Percentiles rank a stretch among this genome's conserved stretches.
Conservation (phyloP, 2,329 filamentous ascomycete species). For the Neodidymelliopsis sp. region DNA sequence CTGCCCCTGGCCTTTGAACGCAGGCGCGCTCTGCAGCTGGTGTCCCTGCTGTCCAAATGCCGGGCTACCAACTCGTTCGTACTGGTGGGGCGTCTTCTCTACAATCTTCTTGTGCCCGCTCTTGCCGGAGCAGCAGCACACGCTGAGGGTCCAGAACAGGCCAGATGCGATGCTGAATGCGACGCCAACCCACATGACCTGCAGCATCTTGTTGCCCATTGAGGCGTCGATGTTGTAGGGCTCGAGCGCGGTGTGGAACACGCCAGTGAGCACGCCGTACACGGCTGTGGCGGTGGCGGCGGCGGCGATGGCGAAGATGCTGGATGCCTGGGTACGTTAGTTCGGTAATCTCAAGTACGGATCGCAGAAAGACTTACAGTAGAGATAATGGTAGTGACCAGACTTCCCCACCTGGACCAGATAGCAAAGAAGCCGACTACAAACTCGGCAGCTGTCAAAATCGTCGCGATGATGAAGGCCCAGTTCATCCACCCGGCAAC, state of each 20-base stretch:
- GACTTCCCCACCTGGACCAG: slow-evolving; percentile 82
- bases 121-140: slow-evolving; percentile 87
- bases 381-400: slow-evolving; percentile 80
- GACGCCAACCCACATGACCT: slow-evolving; percentile 78
- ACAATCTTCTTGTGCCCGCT: slow-evolving; percentile 56
- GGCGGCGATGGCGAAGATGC: slow-evolving; percentile 67
- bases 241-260: slow-evolving; percentile 71
- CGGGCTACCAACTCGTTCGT: slow-evolving; percentile 61
- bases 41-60: slow-evolving; percentile 47
- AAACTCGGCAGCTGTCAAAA: slow-evolving; percentile 74
- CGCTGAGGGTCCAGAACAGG: slow-evolving; percentile 90
- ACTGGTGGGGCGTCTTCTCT: slow-evolving; percentile 68
- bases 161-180: slow-evolving; percentile 77
- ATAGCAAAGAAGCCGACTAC: slow-evolving; percentile 81
- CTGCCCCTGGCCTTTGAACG: slow-evolving; percentile 29
- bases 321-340: slow-evolving; percentile 53
- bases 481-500: slow-evolving; percentile 85
- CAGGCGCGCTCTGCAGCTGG: slow-evolving; percentile 23
- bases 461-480: slow-evolving; percentile 76
- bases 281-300: slow-evolving; percentile 78
- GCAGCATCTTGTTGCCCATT: slow-evolving; percentile 75
- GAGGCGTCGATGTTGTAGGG: slow-evolving; percentile 73
- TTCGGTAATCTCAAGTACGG: slow-evolving; percentile 38
- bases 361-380: slow-evolving; percentile 60
- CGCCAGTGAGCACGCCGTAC: slow-evolving; percentile 72